phyloP scores from a whole-genome alignment of 495 filamentous ascomycete species.

The Aspergillus ellipticus region DNA sequence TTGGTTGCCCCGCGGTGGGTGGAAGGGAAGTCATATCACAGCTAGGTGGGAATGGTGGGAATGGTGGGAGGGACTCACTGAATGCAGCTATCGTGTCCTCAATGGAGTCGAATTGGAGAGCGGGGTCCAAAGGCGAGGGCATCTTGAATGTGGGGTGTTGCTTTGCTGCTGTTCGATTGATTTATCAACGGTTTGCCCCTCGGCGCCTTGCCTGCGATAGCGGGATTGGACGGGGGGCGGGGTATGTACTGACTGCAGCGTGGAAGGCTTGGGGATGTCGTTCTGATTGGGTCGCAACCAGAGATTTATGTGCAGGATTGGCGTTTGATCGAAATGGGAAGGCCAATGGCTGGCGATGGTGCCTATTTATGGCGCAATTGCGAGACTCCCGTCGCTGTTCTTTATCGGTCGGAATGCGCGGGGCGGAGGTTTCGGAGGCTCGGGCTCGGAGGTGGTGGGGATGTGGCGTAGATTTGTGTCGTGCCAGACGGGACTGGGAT shows the following conservation, averaged over 20 bases:
- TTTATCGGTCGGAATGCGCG: conserved; percentile 1
- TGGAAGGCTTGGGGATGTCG: not conserved
- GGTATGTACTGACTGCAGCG: not conserved
- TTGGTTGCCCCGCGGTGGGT: not conserved
- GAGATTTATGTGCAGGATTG: not conserved
- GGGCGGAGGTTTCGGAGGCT: conserved; percentile 2
- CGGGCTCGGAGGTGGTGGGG: not conserved
- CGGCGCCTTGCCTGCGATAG: not conserved
- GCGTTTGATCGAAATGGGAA: too few relatives aligned
- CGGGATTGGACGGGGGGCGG: not conserved
- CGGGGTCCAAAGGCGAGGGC: conserved; percentile 34
- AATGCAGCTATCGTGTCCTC: conserved; percentile 81
- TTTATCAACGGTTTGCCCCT: not conserved
- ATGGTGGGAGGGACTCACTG: conserved; percentile 58
- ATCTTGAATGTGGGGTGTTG: conserved; percentile 20
- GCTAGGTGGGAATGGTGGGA: conserved; percentile 11
- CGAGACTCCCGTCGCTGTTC: not conserved
- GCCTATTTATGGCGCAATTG: not conserved
- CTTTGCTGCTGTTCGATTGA: not conserved
- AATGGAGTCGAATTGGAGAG: conserved; percentile 70
- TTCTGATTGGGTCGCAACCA: not conserved
- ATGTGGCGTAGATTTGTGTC: too few relatives aligned
- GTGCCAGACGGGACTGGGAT: too few relatives aligned
- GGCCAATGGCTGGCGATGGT: not conserved
- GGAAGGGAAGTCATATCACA: not conserved